A percentile compares a stretch with the other conserved stretches of the same genome.
These are phyloP conservation scores for Kwoniella dejecticola DNA, from an alignment of 768 basidiomycete species.

Conservation along the genomic window DNA sequence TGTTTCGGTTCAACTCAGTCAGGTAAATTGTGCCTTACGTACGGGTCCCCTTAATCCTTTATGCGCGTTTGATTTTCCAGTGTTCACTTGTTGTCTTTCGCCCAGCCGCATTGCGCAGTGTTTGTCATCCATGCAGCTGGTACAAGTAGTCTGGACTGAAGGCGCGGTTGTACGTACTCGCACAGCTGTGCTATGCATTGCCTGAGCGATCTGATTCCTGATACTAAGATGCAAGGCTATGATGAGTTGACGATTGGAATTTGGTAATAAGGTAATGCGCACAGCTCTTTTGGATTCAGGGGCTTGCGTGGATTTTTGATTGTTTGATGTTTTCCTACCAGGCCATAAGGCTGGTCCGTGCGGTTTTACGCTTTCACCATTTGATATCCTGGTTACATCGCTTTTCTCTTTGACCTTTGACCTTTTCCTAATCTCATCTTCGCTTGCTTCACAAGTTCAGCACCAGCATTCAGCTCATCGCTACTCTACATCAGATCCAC, in stretches of 20 bases:
- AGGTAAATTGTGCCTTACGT: not conserved
- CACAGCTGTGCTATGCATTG: too few species aligned
- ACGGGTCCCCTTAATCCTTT: not conserved
- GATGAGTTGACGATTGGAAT: too few species aligned
- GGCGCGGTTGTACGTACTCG: not conserved
- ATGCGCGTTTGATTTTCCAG: slow-evolving; percentile 22
- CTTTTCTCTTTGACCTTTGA: not conserved
- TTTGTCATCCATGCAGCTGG: not conserved
- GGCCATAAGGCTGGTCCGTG: slow-evolving; percentile 1
- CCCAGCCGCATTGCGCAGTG: not conserved
- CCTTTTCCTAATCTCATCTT: too few species aligned
- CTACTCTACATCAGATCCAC: too few species aligned
- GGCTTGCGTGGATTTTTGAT: not conserved
- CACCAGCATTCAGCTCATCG: too few species aligned
- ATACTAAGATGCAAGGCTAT: too few species aligned
- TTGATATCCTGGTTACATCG: not conserved
- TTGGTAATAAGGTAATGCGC: not conserved
- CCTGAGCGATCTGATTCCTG: too few species aligned
- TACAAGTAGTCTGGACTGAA: too few species aligned
- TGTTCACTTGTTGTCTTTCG: not conserved
- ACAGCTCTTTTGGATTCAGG: slow-evolving; percentile 3
- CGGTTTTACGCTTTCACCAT: not conserved
- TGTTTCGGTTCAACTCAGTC: too few species aligned
- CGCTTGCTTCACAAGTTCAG: too few species aligned
- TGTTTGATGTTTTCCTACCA: not conserved